Conservation (phyloP, 306 rosid species). For the Cicer cuneatum region DNA sequence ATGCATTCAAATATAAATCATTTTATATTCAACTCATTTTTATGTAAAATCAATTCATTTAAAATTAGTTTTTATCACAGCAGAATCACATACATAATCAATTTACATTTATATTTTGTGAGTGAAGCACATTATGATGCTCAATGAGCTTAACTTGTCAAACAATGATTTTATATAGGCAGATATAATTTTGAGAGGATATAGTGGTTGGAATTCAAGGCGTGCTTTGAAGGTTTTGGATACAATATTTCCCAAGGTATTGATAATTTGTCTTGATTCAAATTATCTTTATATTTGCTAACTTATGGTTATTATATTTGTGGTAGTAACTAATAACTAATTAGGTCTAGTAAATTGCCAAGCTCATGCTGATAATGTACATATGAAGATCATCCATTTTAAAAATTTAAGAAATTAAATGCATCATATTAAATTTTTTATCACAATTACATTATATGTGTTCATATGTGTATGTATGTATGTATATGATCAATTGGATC, state of each 20-base stretch:
- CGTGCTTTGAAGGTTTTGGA: constrained; percentile 71
- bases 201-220: constrained; percentile 86
- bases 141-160: constrained; percentile 19
- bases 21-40: too few relatives aligned
- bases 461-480: too few relatives aligned
- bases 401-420: too few relatives aligned
- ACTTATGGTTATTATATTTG: too few relatives aligned
- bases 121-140: constrained; percentile 11
- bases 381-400: too few relatives aligned
- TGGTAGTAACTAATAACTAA: too few relatives aligned
- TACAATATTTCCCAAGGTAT: constrained; percentile 79
- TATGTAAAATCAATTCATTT: too few relatives aligned
- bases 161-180: constrained; percentile 54
- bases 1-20: too few relatives aligned
- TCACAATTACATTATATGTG: not conserved
- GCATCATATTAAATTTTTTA: too few relatives aligned
- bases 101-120: not conserved
- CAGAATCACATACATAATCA: not conserved
- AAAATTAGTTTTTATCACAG: too few relatives aligned
- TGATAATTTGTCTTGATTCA: not conserved
- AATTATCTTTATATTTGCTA: not conserved
- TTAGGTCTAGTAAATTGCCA: too few relatives aligned
- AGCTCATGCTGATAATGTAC: too few relatives aligned
- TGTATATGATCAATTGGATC: not conserved
- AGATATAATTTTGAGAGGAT: constrained; percentile 76